Percentiles rank a stretch among this genome's conserved stretches.
phyloP scores from a whole-genome alignment of 2,329 filamentous ascomycete species.

The Phaeoacremonium minimum region DNA sequence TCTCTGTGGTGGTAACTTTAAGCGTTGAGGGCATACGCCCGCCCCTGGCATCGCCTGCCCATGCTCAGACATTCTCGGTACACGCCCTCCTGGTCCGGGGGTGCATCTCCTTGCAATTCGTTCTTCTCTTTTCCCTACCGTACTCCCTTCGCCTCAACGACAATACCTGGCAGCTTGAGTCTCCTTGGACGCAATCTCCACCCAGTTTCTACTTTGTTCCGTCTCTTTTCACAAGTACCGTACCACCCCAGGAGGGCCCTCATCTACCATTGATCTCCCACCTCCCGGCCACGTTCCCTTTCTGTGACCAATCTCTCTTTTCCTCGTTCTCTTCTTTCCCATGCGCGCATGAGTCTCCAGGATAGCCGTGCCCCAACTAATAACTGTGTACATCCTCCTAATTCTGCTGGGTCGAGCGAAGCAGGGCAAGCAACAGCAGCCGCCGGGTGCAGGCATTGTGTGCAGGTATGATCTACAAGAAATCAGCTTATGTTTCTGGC shows the following conservation, averaged over 20 bases:
- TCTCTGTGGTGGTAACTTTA: not conserved
- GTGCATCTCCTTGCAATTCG: not conserved
- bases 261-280: slow-evolving; percentile 7
- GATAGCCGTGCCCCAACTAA: slow-evolving; percentile 4
- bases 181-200: no score
- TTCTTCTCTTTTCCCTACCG: not conserved
- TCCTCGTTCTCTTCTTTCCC: no score
- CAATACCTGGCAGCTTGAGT: no score
- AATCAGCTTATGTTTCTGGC: slow-evolving; percentile 33
- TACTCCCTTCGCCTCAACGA: not conserved
- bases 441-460: slow-evolving; percentile 27
- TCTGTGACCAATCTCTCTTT: no score
- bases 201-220: slow-evolving; percentile 9
- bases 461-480: slow-evolving; percentile 37
- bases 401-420: slow-evolving; percentile 4
- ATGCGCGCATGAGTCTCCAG: not conserved
- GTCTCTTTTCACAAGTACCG: slow-evolving; percentile 4
- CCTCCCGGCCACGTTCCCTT: slow-evolving; percentile 4
- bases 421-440: slow-evolving; percentile 16
- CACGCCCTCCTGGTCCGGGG: not conserved
- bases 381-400: slow-evolving; percentile 2
- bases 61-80: not conserved
- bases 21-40: no score
- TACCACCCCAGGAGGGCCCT: slow-evolving; percentile 11
- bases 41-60: no score